These are phyloP conservation scores for Kokia cookei DNA, from an alignment of 441 rosid species.

Conservation along the genomic window DNA sequence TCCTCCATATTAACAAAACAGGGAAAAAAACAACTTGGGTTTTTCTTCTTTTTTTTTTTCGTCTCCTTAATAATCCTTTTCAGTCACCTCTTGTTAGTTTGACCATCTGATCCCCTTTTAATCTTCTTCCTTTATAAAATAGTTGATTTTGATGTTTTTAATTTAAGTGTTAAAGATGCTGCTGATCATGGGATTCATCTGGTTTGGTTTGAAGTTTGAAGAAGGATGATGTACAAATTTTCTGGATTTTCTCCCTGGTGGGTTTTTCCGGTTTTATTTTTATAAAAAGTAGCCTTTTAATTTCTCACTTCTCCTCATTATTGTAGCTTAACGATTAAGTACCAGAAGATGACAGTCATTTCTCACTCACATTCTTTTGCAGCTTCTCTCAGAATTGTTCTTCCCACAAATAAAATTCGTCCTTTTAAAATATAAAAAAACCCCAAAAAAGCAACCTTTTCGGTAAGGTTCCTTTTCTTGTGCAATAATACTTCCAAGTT, in stretches of 20 bases:
- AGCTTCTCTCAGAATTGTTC: slow-evolving; percentile 23
- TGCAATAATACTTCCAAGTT: not conserved
- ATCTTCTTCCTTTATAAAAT: slow-evolving; percentile 21
- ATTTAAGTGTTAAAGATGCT: slow-evolving; percentile 6
- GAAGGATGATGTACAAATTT: slow-evolving; percentile 43
- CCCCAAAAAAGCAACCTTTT: not conserved
- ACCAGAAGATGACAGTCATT: slow-evolving; percentile 1
- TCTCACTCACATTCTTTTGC: not conserved
- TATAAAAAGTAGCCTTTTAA: not conserved
- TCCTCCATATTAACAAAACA: slow-evolving; percentile 39
- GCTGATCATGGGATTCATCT: slow-evolving; percentile 20
- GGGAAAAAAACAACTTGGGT: slow-evolving; percentile 1
- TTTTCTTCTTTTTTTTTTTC: slow-evolving; percentile 3
- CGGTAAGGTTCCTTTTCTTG: not conserved
- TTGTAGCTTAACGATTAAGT: slow-evolving; percentile 20
- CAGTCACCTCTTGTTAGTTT: slow-evolving; percentile 11
- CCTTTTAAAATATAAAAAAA: not conserved
- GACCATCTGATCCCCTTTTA: slow-evolving; percentile 13
- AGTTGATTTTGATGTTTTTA: slow-evolving; percentile 13
- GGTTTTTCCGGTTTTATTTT: not conserved
- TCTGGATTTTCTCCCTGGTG: slow-evolving; percentile 11
- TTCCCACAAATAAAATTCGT: slow-evolving; percentile 1
- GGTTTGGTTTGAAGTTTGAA: slow-evolving; percentile 23
- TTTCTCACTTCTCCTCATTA: not conserved
- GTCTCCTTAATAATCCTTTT: not conserved